A percentile compares a stretch with the other conserved stretches of the same genome.
phyloP scores from a whole-genome alignment of 2,329 filamentous ascomycete genomes.

The Claviceps sorghi region DNA sequence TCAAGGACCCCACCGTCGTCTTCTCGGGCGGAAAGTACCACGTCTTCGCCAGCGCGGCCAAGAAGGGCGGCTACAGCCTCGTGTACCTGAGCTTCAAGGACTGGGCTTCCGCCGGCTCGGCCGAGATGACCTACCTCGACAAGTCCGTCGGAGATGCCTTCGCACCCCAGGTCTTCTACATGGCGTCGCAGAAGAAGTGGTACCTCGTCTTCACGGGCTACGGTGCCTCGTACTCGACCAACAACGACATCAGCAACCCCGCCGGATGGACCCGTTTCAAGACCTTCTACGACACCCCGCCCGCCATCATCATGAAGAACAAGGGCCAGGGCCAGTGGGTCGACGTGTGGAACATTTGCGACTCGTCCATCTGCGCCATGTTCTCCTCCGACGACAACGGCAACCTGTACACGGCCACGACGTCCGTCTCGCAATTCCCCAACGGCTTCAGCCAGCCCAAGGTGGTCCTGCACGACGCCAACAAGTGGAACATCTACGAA shows the following conservation, averaged over 20 bases:
- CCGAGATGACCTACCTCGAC: too few relatives aligned
- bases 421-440: constrained; percentile 49
- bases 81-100: constrained; percentile 43
- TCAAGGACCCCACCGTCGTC: constrained; percentile 49
- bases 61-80: constrained; percentile 34
- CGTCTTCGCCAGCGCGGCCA: constrained; percentile 41
- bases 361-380: constrained; percentile 46
- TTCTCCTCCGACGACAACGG: constrained; percentile 57
- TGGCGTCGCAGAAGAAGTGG: background rate
- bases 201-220: background rate
- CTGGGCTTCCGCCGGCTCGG: constrained; percentile 21
- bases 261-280: background rate
- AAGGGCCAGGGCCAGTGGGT: constrained; percentile 38
- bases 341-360: constrained; percentile 50
- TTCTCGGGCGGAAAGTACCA: constrained; percentile 43
- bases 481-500: constrained; percentile 43
- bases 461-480: constrained; percentile 36
- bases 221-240: constrained; percentile 1
- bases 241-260: background rate
- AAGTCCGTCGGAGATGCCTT: background rate
- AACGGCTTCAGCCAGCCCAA: constrained; percentile 40
- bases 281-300: background rate
- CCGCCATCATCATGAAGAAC: constrained; percentile 23
- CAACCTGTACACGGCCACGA: constrained; percentile 48
- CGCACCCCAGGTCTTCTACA: background rate